Evolutionary conservation across 805 yeast species (phyloP).

Genomic region (Pichia nakasei): DNA sequence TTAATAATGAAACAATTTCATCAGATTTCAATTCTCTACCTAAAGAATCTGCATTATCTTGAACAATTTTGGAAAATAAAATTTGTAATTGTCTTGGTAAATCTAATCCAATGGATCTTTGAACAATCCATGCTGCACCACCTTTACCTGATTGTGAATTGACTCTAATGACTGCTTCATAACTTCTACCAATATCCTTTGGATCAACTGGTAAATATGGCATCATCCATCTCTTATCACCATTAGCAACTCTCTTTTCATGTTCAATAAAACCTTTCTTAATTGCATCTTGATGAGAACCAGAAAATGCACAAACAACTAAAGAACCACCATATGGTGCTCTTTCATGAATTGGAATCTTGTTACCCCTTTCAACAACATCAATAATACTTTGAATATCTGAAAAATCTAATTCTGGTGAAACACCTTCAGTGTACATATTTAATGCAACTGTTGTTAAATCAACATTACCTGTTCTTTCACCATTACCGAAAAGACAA

Average conservation of each 20-base stretch:
- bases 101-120: slow-evolving; percentile 63
- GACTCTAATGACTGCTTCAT: slow-evolving; percentile 76
- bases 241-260: slow-evolving; percentile 39
- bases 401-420: slow-evolving; percentile 65
- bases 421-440: slow-evolving; percentile 69
- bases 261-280: slow-evolving; percentile 36
- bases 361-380: slow-evolving; percentile 67
- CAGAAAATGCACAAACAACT: slow-evolving; percentile 72
- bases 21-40: slow-evolving; percentile 65
- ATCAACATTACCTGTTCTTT: slow-evolving; percentile 79
- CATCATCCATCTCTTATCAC: slow-evolving; percentile 51
- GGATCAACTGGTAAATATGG: slow-evolving; percentile 80
- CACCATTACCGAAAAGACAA: slow-evolving; percentile 77
- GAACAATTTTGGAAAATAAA: slow-evolving; percentile 57
- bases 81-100: slow-evolving; percentile 67
- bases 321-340: slow-evolving; percentile 77
- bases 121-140: slow-evolving; percentile 78
- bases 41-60: slow-evolving; percentile 49
- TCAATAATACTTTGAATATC: slow-evolving; percentile 59
- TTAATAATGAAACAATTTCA: slow-evolving; percentile 54
- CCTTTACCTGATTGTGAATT: slow-evolving; percentile 86
- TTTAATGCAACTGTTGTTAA: slow-evolving; percentile 66
- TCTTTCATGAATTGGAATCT: slow-evolving; percentile 63
- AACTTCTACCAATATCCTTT: slow-evolving; percentile 69
- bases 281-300: slow-evolving; percentile 36